These are phyloP conservation scores for Xenosphaeropsis pyriputrescens DNA, from an alignment of 2,329 filamentous ascomycete species.

Conservation along the genomic window DNA sequence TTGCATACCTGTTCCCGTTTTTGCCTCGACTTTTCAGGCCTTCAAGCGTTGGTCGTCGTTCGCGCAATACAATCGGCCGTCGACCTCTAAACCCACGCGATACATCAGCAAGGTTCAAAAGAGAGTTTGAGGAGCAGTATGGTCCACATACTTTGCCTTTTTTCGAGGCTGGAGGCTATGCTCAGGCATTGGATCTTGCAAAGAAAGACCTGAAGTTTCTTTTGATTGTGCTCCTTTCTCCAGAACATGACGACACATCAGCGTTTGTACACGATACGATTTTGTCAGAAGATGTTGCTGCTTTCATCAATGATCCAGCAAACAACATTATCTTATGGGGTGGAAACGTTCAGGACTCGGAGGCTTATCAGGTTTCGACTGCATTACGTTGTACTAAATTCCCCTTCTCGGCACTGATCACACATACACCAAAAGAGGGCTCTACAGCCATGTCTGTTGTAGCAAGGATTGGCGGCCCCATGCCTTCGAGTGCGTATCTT, in stretches of 20 bases:
- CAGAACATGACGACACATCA: conserved; percentile 86
- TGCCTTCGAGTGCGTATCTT: conserved; percentile 55
- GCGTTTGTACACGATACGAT: conserved; percentile 73
- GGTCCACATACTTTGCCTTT: conserved; percentile 60
- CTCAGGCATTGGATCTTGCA: conserved; percentile 77
- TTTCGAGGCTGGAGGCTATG: conserved; percentile 68
- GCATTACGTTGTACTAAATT: conserved; percentile 85
- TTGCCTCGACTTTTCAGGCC: conserved; percentile 52
- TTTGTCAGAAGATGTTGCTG: conserved; percentile 56
- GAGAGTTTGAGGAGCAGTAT: conserved; percentile 93
- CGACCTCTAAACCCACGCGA: conserved; percentile 72
- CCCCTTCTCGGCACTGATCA: conserved; percentile 75
- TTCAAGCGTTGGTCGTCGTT: conserved; percentile 35
- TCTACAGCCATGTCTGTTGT: conserved; percentile 84
- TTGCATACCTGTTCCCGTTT: conserved; percentile 69
- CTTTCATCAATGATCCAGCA: conserved; percentile 57
- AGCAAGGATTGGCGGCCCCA: conserved; percentile 60
- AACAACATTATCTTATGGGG: conserved; percentile 86
- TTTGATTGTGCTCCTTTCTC: conserved; percentile 74
- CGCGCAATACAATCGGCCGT: conserved; percentile 51
- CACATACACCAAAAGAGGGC: conserved; percentile 73
- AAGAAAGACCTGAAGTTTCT: conserved; percentile 88
- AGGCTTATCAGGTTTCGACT: conserved; percentile 84
- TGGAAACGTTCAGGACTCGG: conserved; percentile 81
- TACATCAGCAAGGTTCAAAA: conserved; percentile 73